A percentile compares a stretch with the other conserved stretches of the same genome.
Evolutionary conservation across 495 filamentous ascomycete genomes (phyloP).

Genomic region (Glutinoglossum americanum): DNA sequence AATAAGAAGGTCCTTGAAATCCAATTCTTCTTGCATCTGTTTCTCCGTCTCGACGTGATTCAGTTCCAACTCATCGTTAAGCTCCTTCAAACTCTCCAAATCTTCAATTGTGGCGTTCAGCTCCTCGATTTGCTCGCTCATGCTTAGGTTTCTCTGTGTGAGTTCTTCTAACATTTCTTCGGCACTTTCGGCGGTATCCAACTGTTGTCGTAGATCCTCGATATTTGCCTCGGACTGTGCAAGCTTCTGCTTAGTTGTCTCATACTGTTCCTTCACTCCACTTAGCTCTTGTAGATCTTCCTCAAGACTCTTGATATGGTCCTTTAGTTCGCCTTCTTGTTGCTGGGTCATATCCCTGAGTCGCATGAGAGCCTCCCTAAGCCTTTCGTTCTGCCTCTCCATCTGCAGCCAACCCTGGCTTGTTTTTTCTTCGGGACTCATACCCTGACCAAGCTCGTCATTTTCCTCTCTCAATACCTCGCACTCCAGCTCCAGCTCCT

Average conservation of each 20-base stretch:
- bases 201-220: constrained; percentile 73
- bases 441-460: constrained; percentile 55
- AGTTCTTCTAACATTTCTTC: constrained; percentile 90
- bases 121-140: constrained; percentile 66
- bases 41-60: constrained; percentile 85
- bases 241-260: constrained; percentile 47
- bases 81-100: constrained; percentile 66
- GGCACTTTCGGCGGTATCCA: constrained; percentile 67
- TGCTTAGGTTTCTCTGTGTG: constrained; percentile 59
- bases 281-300: constrained; percentile 55
- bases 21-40: constrained; percentile 82
- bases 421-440: constrained; percentile 69
- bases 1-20: constrained; percentile 57
- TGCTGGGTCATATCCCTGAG: constrained; percentile 73
- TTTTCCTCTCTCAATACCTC: constrained; percentile 81
- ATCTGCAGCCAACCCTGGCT: constrained; percentile 79
- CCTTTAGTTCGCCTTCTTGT: constrained; percentile 56
- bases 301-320: constrained; percentile 57
- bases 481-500: constrained; percentile 73
- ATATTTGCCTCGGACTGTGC: constrained; percentile 50
- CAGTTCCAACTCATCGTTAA: constrained; percentile 82
- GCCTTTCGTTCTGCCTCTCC: constrained; percentile 69
- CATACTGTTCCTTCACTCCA: constrained; percentile 46
- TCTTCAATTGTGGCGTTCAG: constrained; percentile 64
- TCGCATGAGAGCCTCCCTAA: constrained; percentile 68